phyloP scores from a whole-genome alignment of 1,284 basidiomycete genomes.

The Stereum hirsutum region DNA sequence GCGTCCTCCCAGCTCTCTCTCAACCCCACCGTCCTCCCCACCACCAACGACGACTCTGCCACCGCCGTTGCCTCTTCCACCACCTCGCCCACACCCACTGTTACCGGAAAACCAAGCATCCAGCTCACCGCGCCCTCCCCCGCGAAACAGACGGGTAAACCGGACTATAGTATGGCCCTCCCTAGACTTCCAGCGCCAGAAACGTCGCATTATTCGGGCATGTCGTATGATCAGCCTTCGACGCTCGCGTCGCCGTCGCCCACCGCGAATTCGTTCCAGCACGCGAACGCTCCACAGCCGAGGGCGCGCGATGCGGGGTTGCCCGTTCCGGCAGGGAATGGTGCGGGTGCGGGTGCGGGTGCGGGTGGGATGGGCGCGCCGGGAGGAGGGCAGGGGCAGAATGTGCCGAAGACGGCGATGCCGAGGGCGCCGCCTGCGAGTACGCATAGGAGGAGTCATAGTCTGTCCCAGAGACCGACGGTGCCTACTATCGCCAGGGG shows the following conservation, averaged over 20 bases:
- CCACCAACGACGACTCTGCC: conserved; percentile 7
- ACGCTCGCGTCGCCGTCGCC: conserved; percentile 42
- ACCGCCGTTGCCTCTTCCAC: neutral
- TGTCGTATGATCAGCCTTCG: conserved; percentile 58
- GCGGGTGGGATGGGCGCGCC: too few species aligned
- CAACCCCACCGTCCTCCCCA: conserved; percentile 15
- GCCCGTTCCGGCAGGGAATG: conserved; percentile 12
- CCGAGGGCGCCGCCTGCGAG: conserved; percentile 59
- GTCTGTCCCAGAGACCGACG: conserved; percentile 71
- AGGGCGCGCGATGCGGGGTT: conserved; percentile 42
- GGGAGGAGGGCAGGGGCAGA: too few species aligned
- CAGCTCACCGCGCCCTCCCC: conserved; percentile 13
- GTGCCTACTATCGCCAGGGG: conserved; percentile 29
- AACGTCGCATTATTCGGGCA: conserved; percentile 66
- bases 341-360: too few species aligned
- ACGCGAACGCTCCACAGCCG: conserved; percentile 32
- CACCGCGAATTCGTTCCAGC: conserved; percentile 39
- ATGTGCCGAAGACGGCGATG: conserved; percentile 23
- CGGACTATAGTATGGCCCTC: conserved; percentile 76
- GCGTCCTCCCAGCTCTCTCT: conserved; percentile 78
- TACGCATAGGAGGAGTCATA: conserved; percentile 65
- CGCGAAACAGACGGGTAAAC: conserved; percentile 30
- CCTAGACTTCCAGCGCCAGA: conserved; percentile 77
- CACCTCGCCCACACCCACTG: conserved; percentile 13
- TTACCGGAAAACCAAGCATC: conserved; percentile 14